These are phyloP conservation scores for Fusarium sp. DNA, from an alignment of 2,329 filamentous ascomycete genomes.

Conservation along the genomic window DNA sequence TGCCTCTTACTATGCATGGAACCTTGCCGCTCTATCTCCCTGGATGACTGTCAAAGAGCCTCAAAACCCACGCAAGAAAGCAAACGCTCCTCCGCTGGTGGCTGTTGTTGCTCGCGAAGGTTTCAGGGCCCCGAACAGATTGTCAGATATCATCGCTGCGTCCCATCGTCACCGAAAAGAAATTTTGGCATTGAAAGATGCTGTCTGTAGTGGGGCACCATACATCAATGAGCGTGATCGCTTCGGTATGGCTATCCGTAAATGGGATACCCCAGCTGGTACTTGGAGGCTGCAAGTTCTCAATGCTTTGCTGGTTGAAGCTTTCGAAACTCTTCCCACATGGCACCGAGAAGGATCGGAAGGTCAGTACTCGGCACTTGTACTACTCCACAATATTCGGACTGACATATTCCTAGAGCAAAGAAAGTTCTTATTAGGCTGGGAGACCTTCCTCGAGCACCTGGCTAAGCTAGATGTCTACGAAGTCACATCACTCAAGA, in stretches of 20 bases:
- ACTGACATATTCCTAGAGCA: slow-evolving; percentile 52
- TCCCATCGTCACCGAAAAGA: slow-evolving; percentile 71
- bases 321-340: slow-evolving; percentile 56
- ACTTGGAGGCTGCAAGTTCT: slow-evolving; percentile 80
- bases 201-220: slow-evolving; percentile 59
- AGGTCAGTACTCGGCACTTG: slow-evolving; percentile 51
- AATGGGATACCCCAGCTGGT: slow-evolving; percentile 71
- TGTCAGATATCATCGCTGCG: slow-evolving; percentile 74
- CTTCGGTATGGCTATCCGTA: slow-evolving; percentile 79
- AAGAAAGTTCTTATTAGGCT: slow-evolving; percentile 59
- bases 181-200: slow-evolving; percentile 72
- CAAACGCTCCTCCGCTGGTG: slow-evolving; percentile 61
- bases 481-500: slow-evolving; percentile 68
- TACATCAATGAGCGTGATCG: slow-evolving; percentile 67
- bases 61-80: slow-evolving; percentile 60
- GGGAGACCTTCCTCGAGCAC: slow-evolving; percentile 68
- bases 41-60: slow-evolving; percentile 69
- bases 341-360: slow-evolving; percentile 47
- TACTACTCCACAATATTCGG: slow-evolving; percentile 34
- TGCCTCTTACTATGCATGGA: slow-evolving; percentile 79
- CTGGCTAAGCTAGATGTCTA: slow-evolving; percentile 66
- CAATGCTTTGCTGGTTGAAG: slow-evolving; percentile 74
- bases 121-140: slow-evolving; percentile 81
- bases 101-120: slow-evolving; percentile 75
- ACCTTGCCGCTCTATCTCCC: slow-evolving; percentile 78